Evolutionary conservation across 768 basidiomycete species (phyloP), one percentile per base, ranked within the genome.

Genomic region (Trametes maxima): DNA sequence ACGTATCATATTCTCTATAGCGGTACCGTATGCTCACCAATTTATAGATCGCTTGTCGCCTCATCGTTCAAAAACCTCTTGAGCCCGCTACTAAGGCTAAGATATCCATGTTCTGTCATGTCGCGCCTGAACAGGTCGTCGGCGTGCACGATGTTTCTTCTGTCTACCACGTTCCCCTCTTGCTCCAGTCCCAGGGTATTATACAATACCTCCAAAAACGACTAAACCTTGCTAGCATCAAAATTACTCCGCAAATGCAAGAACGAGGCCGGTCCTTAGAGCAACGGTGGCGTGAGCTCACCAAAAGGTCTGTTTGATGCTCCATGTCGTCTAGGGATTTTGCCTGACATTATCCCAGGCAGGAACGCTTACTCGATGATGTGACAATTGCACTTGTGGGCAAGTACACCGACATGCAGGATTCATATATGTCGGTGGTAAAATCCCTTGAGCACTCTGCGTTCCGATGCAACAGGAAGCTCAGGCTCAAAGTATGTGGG

Each of bases 91-190:
- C 95, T 37, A 96, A 95, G 76, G 84, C 88, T 70, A 99, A 99
- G 75, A 96, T 99, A 43, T 94, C 94, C 63, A 98, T 98, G 95
- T 98, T 98, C 82, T 98, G 96, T 75, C 96, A 99, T 69, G 96
- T 99, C 67, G 78, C 86, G 3, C 79, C 88, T 3, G 88, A 92
- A 68, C 91, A 93, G 69, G 96, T 98, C 42, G 82, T 99, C 52
- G 96, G 95, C 56, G 91, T 98, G 7, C 96, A 98, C 72, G 94
- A 98, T 71, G 93, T 98, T 49, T 87, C 90, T 10, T 97, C 95
- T 40, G 94, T 98, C 36, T 99, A 99, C 74, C 96, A 98, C 70
- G 96, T 98, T 46, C 96, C 96, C 4, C 82, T 98, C 11, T 82
- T 98, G 17, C 82, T 99, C 36, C 86, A 90, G 66, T 88, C 93